Percentiles rank a stretch among this genome's conserved stretches.
Conservation (phyloP, 345 rosid genomes). For the Pugionium cornutum region DNA sequence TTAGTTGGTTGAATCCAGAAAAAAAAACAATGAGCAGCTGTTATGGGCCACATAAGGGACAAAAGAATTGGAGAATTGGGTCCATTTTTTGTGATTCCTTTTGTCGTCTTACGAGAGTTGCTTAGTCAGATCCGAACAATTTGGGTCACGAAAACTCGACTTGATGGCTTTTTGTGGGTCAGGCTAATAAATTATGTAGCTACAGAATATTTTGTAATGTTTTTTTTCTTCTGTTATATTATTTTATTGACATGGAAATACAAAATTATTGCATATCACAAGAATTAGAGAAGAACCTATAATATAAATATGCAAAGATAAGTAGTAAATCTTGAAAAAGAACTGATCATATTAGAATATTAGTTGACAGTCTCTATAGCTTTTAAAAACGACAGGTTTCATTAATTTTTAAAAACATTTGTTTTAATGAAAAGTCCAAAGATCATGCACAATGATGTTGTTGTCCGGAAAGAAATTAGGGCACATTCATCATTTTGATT, state of each 20-base stretch:
- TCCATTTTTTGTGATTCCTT: constrained; percentile 8
- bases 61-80: constrained; percentile 7
- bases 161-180: constrained; percentile 16
- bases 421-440: constrained; percentile 14
- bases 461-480: constrained; percentile 28
- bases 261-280: too few relatives aligned
- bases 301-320: too few relatives aligned
- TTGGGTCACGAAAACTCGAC: constrained; percentile 26
- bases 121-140: constrained; percentile 35
- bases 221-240: neutral
- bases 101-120: constrained; percentile 32
- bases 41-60: constrained; percentile 26
- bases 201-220: constrained; percentile 22
- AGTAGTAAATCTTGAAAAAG: neutral
- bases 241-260: neutral
- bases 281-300: too few relatives aligned
- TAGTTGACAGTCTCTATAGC: too few relatives aligned
- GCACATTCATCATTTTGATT: constrained; percentile 25
- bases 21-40: neutral
- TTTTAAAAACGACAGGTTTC: too few relatives aligned
- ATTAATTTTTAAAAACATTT: too few relatives aligned
- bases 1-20: too few relatives aligned
- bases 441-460: constrained; percentile 29
- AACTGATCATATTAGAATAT: neutral
- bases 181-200: constrained; percentile 8